Percentiles rank a stretch among this genome's conserved stretches.
phyloP scores from a whole-genome alignment of 352 stramenopile species.

The Bremia lactucae region DNA sequence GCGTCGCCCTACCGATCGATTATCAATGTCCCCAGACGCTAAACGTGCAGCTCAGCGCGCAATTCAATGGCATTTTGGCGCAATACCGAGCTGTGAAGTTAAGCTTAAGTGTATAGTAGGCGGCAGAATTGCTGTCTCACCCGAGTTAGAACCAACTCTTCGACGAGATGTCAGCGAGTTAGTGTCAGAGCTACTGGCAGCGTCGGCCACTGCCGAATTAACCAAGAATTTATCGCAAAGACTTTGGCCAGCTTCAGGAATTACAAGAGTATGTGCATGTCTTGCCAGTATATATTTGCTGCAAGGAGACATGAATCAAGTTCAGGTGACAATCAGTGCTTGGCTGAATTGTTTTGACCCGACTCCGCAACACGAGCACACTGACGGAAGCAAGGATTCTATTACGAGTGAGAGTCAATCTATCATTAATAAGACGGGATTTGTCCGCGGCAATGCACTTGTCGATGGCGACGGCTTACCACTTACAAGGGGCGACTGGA shows the following conservation, averaged over 20 bases:
- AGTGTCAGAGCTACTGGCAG: slow-evolving; percentile 46
- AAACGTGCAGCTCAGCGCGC: slow-evolving; percentile 42
- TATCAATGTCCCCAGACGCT: slow-evolving; percentile 43
- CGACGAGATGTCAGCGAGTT: slow-evolving; percentile 59
- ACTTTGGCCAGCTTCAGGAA: slow-evolving; percentile 68
- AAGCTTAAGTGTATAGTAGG: slow-evolving; percentile 63
- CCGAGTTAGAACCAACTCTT: slow-evolving; percentile 53
- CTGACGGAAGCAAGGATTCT: slow-evolving; percentile 19
- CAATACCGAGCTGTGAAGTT: slow-evolving; percentile 59
- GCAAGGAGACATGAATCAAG: slow-evolving; percentile 51
- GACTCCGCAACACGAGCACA: slow-evolving; percentile 36
- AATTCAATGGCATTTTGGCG: slow-evolving; percentile 61
- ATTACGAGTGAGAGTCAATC: slow-evolving; percentile 19
- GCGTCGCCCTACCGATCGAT: slow-evolving; percentile 18
- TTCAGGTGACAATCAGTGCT: slow-evolving; percentile 34
- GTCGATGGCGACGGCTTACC: slow-evolving; percentile 70
- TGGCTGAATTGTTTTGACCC: slow-evolving; percentile 79
- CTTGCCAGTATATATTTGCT: slow-evolving; percentile 67
- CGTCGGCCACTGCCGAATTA: slow-evolving; percentile 52
- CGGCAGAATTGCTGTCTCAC: slow-evolving; percentile 43
- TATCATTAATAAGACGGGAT: slow-evolving; percentile 21
- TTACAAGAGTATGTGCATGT: slow-evolving; percentile 71
- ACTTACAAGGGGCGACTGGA: slow-evolving; percentile 74
- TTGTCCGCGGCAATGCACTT: slow-evolving; percentile 57
- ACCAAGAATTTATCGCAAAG: slow-evolving; percentile 41